A percentile compares a stretch with the other conserved stretches of the same genome.
Conservation (phyloP, 495 filamentous ascomycete species). For the Penicillium taxi region DNA sequence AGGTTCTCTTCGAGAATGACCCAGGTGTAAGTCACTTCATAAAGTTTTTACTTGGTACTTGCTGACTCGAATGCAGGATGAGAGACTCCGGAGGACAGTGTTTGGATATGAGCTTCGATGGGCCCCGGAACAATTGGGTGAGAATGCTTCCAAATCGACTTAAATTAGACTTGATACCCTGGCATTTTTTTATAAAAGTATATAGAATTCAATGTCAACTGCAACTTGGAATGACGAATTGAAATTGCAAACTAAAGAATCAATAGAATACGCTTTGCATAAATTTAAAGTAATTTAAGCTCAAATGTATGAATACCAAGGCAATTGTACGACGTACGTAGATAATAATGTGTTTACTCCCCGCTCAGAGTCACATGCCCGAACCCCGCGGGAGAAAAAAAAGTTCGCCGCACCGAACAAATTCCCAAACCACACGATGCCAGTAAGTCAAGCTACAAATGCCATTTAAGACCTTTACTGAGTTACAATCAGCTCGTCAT, state of each 20-base stretch:
- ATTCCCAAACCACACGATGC: conserved; percentile 20
- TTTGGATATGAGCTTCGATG: conserved; percentile 64
- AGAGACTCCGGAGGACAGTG: conserved; percentile 66
- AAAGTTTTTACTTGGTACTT: not conserved
- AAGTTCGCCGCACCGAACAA: conserved; percentile 12
- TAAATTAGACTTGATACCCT: conserved; percentile 21
- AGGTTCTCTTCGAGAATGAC: conserved; percentile 83
- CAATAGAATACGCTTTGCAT: too few relatives aligned
- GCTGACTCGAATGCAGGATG: conserved; percentile 41
- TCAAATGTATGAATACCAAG: too few relatives aligned
- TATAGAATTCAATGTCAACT: conserved; percentile 2
- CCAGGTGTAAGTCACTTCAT: conserved; percentile 48
- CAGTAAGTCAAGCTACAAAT: conserved; percentile 15
- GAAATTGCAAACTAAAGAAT: too few relatives aligned
- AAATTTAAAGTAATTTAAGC: too few relatives aligned
- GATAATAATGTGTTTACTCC: too few relatives aligned
- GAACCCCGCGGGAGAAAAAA: conserved; percentile 24
- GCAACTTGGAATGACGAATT: too few relatives aligned
- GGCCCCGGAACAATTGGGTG: conserved; percentile 24
- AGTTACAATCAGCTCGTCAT: conserved; percentile 64
- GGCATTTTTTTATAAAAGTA: conserved; percentile 11
- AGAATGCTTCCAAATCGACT: conserved; percentile 3
- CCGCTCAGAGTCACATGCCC: conserved; percentile 23
- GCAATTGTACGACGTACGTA: too few relatives aligned
- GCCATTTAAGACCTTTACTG: not conserved